Conservation (phyloP, 1,139 yeast species). For the Yamadazyma pseudoaaseri region DNA sequence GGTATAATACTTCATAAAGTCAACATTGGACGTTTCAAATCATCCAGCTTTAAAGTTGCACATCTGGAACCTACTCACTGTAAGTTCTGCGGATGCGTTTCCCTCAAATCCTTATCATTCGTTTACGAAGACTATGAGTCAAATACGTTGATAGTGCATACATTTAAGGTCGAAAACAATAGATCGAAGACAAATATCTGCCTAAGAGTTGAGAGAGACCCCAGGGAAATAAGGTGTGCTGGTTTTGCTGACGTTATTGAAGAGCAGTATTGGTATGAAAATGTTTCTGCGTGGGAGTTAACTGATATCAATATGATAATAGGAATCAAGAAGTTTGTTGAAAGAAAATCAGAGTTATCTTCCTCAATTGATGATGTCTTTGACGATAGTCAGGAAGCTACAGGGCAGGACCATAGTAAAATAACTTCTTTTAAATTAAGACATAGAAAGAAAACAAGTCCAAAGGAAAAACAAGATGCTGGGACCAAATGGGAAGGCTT, state of each 20-base stretch:
- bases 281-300: constrained; percentile 73
- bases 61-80: constrained; percentile 88
- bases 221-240: constrained; percentile 83
- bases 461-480: background rate
- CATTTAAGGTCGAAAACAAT: constrained; percentile 63
- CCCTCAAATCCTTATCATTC: constrained; percentile 68
- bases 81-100: constrained; percentile 86
- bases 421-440: constrained; percentile 1
- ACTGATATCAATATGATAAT: constrained; percentile 76
- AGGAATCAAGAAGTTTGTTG: constrained; percentile 50
- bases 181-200: constrained; percentile 80
- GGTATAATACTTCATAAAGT: constrained; percentile 61
- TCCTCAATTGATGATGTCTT: background rate
- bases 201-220: constrained; percentile 87
- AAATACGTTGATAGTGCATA: constrained; percentile 65
- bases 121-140: constrained; percentile 64
- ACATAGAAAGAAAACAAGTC: background rate
- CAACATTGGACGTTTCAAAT: constrained; percentile 62
- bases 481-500: constrained; percentile 68
- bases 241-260: constrained; percentile 79
- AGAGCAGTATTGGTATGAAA: constrained; percentile 62
- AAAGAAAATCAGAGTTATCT: constrained; percentile 15
- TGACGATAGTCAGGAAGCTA: background rate
- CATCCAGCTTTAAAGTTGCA: constrained; percentile 60
- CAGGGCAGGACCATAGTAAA: background rate